These are phyloP conservation scores for Clarireedia homoeocarpa DNA, from an alignment of 2,329 filamentous ascomycete species.

Conservation along the genomic window DNA sequence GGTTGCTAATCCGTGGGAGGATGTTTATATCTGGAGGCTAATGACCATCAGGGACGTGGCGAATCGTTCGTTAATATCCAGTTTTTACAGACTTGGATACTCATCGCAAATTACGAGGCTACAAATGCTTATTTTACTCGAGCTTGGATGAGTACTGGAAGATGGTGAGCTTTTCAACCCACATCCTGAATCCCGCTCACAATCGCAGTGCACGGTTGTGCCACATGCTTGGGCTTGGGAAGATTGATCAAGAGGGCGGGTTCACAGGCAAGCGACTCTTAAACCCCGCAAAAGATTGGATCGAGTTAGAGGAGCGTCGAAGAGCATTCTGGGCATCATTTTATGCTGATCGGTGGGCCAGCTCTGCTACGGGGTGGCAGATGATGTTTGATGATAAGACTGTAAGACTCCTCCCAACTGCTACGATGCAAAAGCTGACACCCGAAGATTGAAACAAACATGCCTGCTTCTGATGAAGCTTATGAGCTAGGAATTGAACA, in stretches of 20 bases:
- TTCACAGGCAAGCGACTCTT: conserved; percentile 65
- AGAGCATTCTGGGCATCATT: conserved; percentile 83
- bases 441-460: conserved; percentile 50
- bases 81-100: conserved; percentile 72
- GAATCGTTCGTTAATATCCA: conserved; percentile 72
- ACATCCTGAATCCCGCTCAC: background rate
- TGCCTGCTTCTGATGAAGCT: conserved; percentile 74
- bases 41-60: conserved; percentile 51
- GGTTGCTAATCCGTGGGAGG: conserved; percentile 29
- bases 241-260: conserved; percentile 57
- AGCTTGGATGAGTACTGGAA: conserved; percentile 73
- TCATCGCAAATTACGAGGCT: conserved; percentile 74
- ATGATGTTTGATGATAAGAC: conserved; percentile 70
- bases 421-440: conserved; percentile 9
- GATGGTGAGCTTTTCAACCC: conserved; percentile 33
- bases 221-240: conserved; percentile 80
- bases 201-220: conserved; percentile 47
- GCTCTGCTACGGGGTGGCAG: conserved; percentile 87
- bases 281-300: conserved; percentile 68
- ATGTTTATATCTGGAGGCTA: background rate
- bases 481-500: conserved; percentile 61
- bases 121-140: conserved; percentile 78
- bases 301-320: conserved; percentile 72
- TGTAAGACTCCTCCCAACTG: background rate
- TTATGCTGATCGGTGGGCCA: conserved; percentile 74